phyloP scores from a whole-genome alignment of 768 basidiomycete genomes.

The Dictyophora rubrovolvata region DNA sequence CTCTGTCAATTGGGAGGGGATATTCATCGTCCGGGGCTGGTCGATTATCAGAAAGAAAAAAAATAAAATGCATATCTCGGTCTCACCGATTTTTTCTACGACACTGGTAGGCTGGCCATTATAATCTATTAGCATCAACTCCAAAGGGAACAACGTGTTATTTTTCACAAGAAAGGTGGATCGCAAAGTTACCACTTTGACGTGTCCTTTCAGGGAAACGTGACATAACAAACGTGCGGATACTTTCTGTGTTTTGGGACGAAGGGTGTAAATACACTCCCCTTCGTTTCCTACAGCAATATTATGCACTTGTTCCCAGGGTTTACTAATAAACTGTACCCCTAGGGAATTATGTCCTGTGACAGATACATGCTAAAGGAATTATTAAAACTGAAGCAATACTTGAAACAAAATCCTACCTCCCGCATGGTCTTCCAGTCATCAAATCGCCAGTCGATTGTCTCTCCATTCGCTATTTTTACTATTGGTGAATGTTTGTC shows the following conservation, averaged over 20 bases:
- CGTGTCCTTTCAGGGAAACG: conserved; percentile 80
- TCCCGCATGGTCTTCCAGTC: conserved; percentile 93
- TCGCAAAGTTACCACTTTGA: conserved; percentile 88
- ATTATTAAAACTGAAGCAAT: conserved; percentile 19
- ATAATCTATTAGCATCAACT: conserved; percentile 82
- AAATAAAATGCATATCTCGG: neutral
- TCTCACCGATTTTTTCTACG: conserved; percentile 69
- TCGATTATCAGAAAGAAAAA: neutral
- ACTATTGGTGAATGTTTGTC: conserved; percentile 41
- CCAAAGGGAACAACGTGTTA: conserved; percentile 81
- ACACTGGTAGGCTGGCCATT: conserved; percentile 72
- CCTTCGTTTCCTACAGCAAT: conserved; percentile 93
- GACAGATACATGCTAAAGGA: conserved; percentile 45
- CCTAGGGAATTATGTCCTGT: conserved; percentile 78
- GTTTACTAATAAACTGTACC: conserved; percentile 71
- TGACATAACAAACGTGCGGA: conserved; percentile 80
- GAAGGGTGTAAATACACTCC: conserved; percentile 78
- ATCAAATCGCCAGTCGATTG: conserved; percentile 92
- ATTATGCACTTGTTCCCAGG: conserved; percentile 82
- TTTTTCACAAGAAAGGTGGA: conserved; percentile 92
- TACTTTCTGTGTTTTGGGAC: conserved; percentile 66
- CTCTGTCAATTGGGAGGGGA: conserved; percentile 82
- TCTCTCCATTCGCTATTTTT: conserved; percentile 63
- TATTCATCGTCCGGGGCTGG: conserved; percentile 78
- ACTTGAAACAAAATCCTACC: conserved; percentile 37